These are phyloP conservation scores for Lichina pygmaea DNA, from an alignment of 495 filamentous ascomycete genomes.

Conservation along the genomic window DNA sequence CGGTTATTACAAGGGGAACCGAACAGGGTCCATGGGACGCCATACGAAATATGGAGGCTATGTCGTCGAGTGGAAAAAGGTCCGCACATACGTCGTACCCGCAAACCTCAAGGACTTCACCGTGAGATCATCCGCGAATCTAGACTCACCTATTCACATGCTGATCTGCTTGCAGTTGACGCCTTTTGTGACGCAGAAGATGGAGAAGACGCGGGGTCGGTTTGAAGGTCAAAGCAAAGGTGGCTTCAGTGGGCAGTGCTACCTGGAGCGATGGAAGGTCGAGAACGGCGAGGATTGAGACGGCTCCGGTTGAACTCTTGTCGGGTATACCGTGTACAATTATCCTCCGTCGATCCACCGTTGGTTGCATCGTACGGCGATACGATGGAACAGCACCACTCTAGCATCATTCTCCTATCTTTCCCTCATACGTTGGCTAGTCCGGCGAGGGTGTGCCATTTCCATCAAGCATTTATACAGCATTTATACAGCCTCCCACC, in stretches of 20 bases:
- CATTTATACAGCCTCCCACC: no score
- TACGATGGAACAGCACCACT: no score
- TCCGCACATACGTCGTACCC: slow-evolving; percentile 73
- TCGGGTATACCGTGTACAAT: no score
- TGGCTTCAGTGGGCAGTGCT: slow-evolving; percentile 26
- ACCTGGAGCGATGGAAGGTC: slow-evolving; percentile 39
- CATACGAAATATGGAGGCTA: slow-evolving; percentile 75
- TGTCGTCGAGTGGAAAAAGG: slow-evolving; percentile 55
- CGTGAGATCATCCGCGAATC: slow-evolving; percentile 18
- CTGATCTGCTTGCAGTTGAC: slow-evolving; percentile 30
- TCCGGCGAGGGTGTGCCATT: no score
- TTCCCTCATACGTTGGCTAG: no score
- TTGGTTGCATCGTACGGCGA: no score
- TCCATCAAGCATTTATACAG: no score
- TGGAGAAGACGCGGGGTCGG: slow-evolving; percentile 20
- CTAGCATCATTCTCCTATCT: no score
- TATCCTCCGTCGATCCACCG: no score
- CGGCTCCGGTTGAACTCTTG: no score
- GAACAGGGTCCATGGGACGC: slow-evolving; percentile 59
- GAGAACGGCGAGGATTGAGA: slow-evolving; percentile 36
- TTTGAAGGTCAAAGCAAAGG: slow-evolving; percentile 21
- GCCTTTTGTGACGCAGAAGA: slow-evolving; percentile 52
- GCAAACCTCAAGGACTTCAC: slow-evolving; percentile 37
- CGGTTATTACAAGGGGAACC: slow-evolving; percentile 90
- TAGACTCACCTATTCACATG: neutral